Evolutionary conservation across 179 eudicot species (phyloP), one percentile per base, ranked within the genome.

Genomic region (Camellia oleifera): DNA sequence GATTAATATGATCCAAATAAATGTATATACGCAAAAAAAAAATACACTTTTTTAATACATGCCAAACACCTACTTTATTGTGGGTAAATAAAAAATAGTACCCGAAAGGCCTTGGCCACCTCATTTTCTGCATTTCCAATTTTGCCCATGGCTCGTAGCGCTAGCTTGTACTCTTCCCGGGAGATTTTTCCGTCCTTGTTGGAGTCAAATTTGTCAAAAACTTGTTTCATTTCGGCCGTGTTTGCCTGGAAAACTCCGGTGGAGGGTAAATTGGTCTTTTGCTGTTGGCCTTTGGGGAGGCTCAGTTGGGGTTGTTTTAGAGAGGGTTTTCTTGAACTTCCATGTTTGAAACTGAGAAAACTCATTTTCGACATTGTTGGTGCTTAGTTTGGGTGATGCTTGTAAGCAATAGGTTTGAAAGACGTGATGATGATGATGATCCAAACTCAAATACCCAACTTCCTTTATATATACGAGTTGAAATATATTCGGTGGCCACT

Each of bases 141-240:
- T 81, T 20, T 80, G 53, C 87, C 86, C 54, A 87, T 69, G 44
- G 88, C 85, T n/a, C 82, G 74, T 57, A 87, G 77, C 4, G 83
- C 84, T 12, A 81, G 78, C 82, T 82, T 85, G 86, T 91, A 91
- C 76, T 91, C 92, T 17, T 89, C 87, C 20, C 80, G 82, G 0
- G 90, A 91, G 53, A 91, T 91, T 78, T 84, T 88, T 23, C 92
- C 91, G 18, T 91, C 92, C 60, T 82, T 82, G 77, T 85, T 89
- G 52, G 74, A 14, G 87, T 86, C 88, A 44, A 82, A 77, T 69
- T 81, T 84, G 74, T 86, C 83, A 74, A 91, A 91, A 58, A 91
- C 91, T 15, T 67, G 74, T 57, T 62, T 87, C 91, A 89, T 88
- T 57, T 91, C 94, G 10, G 79, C 88, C 44, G 18, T 48, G 15